A percentile compares a stretch with the other conserved stretches of the same genome.
Evolutionary conservation across 306 rosid species (phyloP).

Genomic region (Erythrophleum fordii): DNA sequence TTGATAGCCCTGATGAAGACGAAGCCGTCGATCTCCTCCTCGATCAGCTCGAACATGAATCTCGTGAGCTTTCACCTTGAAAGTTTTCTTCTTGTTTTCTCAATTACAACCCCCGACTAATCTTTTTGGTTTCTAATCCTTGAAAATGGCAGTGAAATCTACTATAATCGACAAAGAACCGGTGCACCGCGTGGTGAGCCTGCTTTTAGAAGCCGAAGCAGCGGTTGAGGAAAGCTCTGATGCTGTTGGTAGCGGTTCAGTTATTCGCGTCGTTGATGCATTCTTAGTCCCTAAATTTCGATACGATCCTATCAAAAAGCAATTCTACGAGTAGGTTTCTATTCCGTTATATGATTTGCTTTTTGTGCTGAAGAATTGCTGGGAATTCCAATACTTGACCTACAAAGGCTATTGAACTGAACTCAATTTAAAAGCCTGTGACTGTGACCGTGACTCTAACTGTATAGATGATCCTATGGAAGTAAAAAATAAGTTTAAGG

Average conservation of each 20-base stretch:
- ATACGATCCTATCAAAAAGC: conserved; percentile 74
- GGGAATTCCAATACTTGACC: not conserved
- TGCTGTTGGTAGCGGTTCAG: conserved; percentile 27
- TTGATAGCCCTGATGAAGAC: conserved; percentile 36
- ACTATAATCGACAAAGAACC: conserved; percentile 66
- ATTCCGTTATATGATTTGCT: not conserved
- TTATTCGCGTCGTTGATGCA: conserved; percentile 60
- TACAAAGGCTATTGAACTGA: not conserved
- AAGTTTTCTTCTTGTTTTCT: not conserved
- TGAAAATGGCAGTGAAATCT: conserved; percentile 66
- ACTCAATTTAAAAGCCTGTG: not conserved
- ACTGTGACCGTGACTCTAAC: not conserved
- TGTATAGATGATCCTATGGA: not conserved
- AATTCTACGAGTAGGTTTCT: conserved; percentile 63
- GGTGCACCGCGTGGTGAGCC: conserved; percentile 59
- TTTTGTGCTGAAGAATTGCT: not conserved
- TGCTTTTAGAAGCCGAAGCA: conserved; percentile 57
- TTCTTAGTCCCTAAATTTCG: conserved; percentile 63
- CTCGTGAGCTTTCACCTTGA: conserved; percentile 45
- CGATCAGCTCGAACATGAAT: conserved; percentile 61
- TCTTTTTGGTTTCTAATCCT: not conserved
- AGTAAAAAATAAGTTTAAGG: not conserved
- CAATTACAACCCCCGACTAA: not conserved
- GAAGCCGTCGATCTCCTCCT: conserved; percentile 80
- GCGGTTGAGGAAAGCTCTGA: conserved; percentile 40